Evolutionary conservation across 768 basidiomycete genomes (phyloP).

Genomic region (Kwoniella mangroviensis): DNA sequence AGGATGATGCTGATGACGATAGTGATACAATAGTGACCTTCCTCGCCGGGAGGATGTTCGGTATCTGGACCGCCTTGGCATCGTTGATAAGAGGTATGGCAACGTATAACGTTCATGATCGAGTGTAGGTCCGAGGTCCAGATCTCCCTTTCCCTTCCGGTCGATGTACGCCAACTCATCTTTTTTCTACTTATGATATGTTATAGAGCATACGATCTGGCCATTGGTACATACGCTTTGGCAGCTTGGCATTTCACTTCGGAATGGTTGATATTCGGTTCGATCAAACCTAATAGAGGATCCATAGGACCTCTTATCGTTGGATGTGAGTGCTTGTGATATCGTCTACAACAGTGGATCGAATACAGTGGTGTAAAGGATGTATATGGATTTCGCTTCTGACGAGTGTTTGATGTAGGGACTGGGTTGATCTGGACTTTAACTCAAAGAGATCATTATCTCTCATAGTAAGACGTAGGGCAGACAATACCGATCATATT

Average conservation of each 20-base stretch:
- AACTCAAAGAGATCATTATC: constrained; percentile 30
- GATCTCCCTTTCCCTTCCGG: neutral
- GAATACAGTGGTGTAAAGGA: neutral
- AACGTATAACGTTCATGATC: constrained; percentile 83
- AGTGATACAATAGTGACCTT: constrained; percentile 68
- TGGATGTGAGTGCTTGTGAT: constrained; percentile 68
- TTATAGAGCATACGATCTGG: constrained; percentile 82
- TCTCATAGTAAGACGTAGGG: neutral
- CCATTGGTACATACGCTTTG: constrained; percentile 83
- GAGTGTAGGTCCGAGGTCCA: constrained; percentile 67
- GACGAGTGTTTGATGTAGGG: constrained; percentile 8
- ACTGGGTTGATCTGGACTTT: constrained; percentile 28
- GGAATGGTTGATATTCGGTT: constrained; percentile 80
- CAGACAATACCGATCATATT: neutral
- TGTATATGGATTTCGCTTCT: neutral
- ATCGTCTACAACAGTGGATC: too few species aligned
- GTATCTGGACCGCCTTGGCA: constrained; percentile 84
- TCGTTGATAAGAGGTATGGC: constrained; percentile 82
- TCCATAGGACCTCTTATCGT: constrained; percentile 79
- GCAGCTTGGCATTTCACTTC: constrained; percentile 88
- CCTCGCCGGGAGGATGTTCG: constrained; percentile 88
- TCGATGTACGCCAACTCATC: neutral
- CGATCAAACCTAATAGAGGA: constrained; percentile 67
- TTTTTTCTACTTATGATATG: neutral
- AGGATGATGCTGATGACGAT: constrained; percentile 8